Conservation (phyloP, 768 basidiomycete species). For the Xanthoconium stramineum region DNA sequence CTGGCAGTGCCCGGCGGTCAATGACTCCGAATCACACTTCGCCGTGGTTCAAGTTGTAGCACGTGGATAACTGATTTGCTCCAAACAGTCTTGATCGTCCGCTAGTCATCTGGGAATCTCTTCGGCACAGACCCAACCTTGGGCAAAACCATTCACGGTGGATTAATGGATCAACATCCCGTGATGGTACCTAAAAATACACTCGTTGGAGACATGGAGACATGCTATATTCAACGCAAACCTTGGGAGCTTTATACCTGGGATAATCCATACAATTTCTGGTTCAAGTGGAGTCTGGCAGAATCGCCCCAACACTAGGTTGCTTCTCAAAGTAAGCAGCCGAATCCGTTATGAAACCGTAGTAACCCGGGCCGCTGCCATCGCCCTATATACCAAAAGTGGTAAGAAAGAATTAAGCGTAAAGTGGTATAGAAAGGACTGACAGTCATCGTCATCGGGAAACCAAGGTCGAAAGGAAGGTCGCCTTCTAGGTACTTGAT, state of each 20-base stretch:
- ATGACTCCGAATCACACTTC: too few species aligned
- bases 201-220: neutral
- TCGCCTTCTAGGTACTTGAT: constrained; percentile 37
- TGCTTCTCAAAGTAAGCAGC: constrained; percentile 24
- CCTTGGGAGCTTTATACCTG: neutral
- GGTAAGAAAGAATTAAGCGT: neutral
- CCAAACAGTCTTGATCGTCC: too few species aligned
- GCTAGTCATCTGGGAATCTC: too few species aligned
- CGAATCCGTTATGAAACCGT: constrained; percentile 12
- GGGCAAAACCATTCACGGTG: too few species aligned
- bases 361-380: constrained; percentile 24
- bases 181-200: neutral
- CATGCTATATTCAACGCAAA: neutral
- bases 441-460: constrained; percentile 34
- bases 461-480: constrained; percentile 38
- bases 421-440: constrained; percentile 10
- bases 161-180: too few species aligned
- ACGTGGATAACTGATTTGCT: too few species aligned
- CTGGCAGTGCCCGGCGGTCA: too few species aligned
- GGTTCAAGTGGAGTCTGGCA: constrained; percentile 10
- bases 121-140: too few species aligned
- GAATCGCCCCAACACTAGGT: constrained; percentile 8
- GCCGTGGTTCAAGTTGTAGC: too few species aligned
- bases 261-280: neutral
- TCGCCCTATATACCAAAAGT: constrained; percentile 18